Evolutionary conservation across 805 yeast genomes (phyloP).

Genomic region (Candida rishiriensis): DNA sequence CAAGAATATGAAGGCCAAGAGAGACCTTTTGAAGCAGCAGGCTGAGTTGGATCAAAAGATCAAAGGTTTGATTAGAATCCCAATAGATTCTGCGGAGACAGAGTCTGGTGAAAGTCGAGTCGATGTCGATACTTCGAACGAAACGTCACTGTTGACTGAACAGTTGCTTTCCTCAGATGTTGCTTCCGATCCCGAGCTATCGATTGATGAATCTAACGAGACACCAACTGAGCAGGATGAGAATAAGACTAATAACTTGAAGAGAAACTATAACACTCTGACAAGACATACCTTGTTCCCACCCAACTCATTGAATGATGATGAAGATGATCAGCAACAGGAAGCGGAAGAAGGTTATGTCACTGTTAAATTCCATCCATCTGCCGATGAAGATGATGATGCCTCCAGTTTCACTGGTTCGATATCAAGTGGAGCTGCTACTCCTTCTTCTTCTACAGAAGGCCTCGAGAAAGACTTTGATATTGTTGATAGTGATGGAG

Average conservation of each 20-base stretch:
- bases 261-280: constrained; percentile 26
- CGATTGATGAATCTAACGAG: too few species aligned
- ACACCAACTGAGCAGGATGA: not conserved
- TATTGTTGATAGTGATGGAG: constrained; percentile 2
- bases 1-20: not conserved
- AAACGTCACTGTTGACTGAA: not conserved
- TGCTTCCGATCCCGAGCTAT: constrained; percentile 1
- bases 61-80: constrained; percentile 6
- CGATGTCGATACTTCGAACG: not conserved
- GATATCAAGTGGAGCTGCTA: not conserved
- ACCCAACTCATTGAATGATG: constrained; percentile 7
- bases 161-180: not conserved
- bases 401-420: not conserved
- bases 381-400: too few species aligned
- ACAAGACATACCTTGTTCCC: constrained; percentile 22
- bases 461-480: not conserved
- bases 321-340: not conserved
- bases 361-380: not conserved
- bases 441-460: not conserved
- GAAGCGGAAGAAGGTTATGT: constrained; percentile 1
- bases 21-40: constrained; percentile 1
- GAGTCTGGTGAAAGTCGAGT: not conserved
- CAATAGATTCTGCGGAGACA: constrained; percentile 1
- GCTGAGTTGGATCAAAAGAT: not conserved
- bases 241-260: constrained; percentile 1